Base-by-base conservation (phyloP, 176 grass and related monocot species). In the Triticum monococcum region DNA sequence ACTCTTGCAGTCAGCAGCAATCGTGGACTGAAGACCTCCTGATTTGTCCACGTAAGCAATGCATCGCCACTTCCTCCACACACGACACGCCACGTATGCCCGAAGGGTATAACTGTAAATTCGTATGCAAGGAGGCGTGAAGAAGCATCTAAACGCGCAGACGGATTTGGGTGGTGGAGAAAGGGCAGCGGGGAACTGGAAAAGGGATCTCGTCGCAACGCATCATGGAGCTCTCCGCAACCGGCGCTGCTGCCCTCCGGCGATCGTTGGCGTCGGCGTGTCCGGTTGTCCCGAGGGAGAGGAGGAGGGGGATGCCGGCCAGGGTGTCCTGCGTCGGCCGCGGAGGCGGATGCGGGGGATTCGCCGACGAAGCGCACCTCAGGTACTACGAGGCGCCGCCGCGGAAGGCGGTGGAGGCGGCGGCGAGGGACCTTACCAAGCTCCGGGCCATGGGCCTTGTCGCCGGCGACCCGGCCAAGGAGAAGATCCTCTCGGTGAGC, bases 151-250 rank as follows among this genome's bases (percentile, higher is more conserved):
- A 11, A 75, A 8, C 25, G 11, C 26, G 70, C 4, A 61, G 24
- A 41, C 4, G 25, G 38, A 48, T 48, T 48, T 17, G 40, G n/a
- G 71, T 28, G 23, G 23, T 43, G 41, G 13, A 30, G 41, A 50
- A 50, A 18, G 72, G 40, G 12, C 1, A 50, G 16, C 12, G 46
- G 50, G 54, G 54, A 22, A 57, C 54, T 18, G 7, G 18, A 7
- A 75, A 75, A 28, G 41, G 41, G 82, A 72, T 84, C 82, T 75
- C 54, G 24, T 36, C 81, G 50, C n/a, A 22, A 16, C 32, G n/a
- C 73, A 31, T 20, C 80, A 90, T 90, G 85, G 89, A 90, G 43
- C 67, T 90, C 80, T 28, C 89, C 75, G 75, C 87, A 68, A 60
- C 89, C 80, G 67, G 89, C 75, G 80, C 25, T 7, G 30, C 23